phyloP scores from a whole-genome alignment of 345 rosid genomes.

The Aegle marmelos region DNA sequence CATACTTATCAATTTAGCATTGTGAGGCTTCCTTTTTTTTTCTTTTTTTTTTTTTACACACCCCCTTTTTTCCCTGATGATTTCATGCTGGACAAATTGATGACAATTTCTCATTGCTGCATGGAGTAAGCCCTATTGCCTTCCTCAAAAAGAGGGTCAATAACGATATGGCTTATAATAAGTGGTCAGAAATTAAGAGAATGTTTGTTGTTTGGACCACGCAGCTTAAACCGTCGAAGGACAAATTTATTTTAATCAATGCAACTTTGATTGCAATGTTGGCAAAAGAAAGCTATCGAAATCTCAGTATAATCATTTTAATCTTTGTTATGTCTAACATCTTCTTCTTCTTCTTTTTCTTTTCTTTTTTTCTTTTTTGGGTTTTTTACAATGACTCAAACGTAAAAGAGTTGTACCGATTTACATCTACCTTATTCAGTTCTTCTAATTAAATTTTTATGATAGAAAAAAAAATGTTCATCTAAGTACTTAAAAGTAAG shows the following conservation, averaged over 20 bases:
- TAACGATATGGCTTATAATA: background rate
- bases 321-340: background rate
- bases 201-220: background rate
- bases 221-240: too few relatives aligned
- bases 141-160: background rate
- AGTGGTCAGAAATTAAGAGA: background rate
- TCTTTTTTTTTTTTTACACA: background rate
- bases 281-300: background rate
- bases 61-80: background rate
- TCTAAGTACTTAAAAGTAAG: background rate
- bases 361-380: too few relatives aligned
- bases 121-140: background rate
- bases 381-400: background rate
- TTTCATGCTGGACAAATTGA: background rate
- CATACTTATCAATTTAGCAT: background rate
- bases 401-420: background rate
- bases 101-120: background rate
- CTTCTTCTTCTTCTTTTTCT: too few relatives aligned
- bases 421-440: too few relatives aligned
- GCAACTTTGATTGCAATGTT: background rate
- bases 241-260: too few relatives aligned
- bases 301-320: background rate
- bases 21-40: background rate
- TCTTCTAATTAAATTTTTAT: too few relatives aligned
- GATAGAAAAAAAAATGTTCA: too few relatives aligned